Base-by-base conservation (phyloP, 2,329 filamentous ascomycete genomes). In the Polytolypa hystricis region DNA sequence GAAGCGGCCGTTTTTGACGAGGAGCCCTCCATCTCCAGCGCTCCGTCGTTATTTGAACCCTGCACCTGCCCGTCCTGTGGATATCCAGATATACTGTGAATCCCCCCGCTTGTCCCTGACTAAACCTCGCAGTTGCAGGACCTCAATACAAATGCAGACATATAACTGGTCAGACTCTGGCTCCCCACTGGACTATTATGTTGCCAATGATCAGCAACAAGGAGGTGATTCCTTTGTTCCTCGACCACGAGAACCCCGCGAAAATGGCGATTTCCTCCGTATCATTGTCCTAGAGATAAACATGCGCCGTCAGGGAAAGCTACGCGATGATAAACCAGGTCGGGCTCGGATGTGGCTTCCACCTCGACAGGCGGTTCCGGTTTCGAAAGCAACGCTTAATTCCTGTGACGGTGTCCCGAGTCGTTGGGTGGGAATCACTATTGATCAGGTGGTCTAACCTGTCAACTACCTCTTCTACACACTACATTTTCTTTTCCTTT, bases 261-360 rank as follows among this genome's bases (percentile, higher is more conserved):
- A 79, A 49, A 79, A 79, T 52, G 64, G 69, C 44, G 69, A 79
- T 48, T 79, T 79, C 51, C 56, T 79, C 31, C 69, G 75, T 23
- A 69, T 79, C 44, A 73, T 78, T 11, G 75, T 79, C 8, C 61
- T 79, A 32, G 75, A 79, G 55, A 77, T 79, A 74, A 78, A 79
- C 52, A 79, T 79, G 75, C 67, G 74, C 25, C 67, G 74, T 29
- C 65, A 64, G 42, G 75, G 75, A 38, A 79, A 79, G 56, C 59
- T 79, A 30, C 72, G 74, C 42, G 60, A 70, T 29, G 69, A 70
- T 36, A 54, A 60, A 7, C 62, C 68, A 11, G 71, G 73, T 14
- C 64, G 67, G 43, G 75, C 75, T 17, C 67, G 66, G 38, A 65
- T 78, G 41, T 78, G 73, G 71, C 55, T 79, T 30, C 74, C 75